Evolutionary conservation across 345 rosid species (phyloP).

Genomic region (Citrus hindsii): DNA sequence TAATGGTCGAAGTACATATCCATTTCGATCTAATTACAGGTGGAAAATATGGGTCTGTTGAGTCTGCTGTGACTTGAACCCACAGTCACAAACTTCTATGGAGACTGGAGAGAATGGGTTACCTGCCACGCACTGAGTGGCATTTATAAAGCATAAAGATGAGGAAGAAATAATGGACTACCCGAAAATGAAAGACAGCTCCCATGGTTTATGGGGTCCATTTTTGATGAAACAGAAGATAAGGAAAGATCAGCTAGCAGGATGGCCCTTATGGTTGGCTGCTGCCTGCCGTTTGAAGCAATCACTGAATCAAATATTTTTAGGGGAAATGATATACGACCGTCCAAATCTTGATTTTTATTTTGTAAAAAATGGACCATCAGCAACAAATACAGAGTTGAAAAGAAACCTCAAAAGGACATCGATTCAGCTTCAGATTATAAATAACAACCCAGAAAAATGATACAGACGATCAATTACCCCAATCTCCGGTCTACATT

Average conservation of each 20-base stretch:
- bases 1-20: too few relatives aligned
- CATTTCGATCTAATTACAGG: too few relatives aligned
- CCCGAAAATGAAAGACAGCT: slow-evolving; percentile 1
- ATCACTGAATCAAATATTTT: neutral
- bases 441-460: neutral
- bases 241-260: neutral
- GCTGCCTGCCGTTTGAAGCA: neutral
- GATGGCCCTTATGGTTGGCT: neutral
- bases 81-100: too few relatives aligned
- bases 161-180: neutral
- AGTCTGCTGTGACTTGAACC: too few relatives aligned
- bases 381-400: slow-evolving; percentile 3
- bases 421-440: slow-evolving; percentile 11
- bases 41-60: too few relatives aligned
- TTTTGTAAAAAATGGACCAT: neutral
- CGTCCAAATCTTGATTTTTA: neutral
- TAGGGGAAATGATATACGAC: neutral
- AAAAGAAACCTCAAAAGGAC: neutral
- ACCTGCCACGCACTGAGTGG: too few relatives aligned
- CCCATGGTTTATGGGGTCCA: slow-evolving; percentile 8
- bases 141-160: neutral
- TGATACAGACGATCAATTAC: neutral
- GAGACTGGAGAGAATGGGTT: too few relatives aligned
- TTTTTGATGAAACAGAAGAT: neutral
- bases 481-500: neutral